Base-by-base conservation (phyloP, 2,329 filamentous ascomycete genomes). In the Xylariales sp. region DNA sequence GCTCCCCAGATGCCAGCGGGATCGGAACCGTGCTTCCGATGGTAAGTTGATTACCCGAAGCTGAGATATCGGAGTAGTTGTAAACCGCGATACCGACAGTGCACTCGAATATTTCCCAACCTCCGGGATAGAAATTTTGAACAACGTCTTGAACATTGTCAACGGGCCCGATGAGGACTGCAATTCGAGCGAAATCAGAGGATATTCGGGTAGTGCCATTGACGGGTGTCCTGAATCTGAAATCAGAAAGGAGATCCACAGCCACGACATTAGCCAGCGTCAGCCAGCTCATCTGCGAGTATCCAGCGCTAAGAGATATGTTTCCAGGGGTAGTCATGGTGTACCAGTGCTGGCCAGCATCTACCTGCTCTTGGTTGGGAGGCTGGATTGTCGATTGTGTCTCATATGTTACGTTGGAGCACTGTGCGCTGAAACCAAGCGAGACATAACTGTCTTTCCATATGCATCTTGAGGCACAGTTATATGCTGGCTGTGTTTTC, bases 381-480 rank as follows among this genome's bases (percentile, higher is more conserved):
- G 37, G 37, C 11, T 29, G 30, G 11, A 44, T 30, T 24, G 31
- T 27, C 18, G 20, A 37, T 25, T 37, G n/a, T 11, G 46, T 41
- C 4, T 13, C 40, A 3, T 37, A 21, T 8, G 44, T 47, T 16
- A 50, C 48, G 27, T 50, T 38, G 16, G 32, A 21, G 34, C 48
- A 50, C 5, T 32, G 29, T 25, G 33, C 40, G 2, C 30, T 12
- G 35, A 48, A 45, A 11, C 46, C 48, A 10, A 50, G 44, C 3
- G 48, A 44, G n/a, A 38, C 17, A 29, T 41, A 45, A 2, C 37
- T 32, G 13, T 29, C 35, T 10, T 41, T 38, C 48, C 48, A 50
- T n/a, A 17, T 19, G 19, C 48, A 50, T 5, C 30, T 42, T 2
- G 44, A 23, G 5, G 34, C n/a, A 20, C 48, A 50, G 39, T 45